phyloP scores from a whole-genome alignment of 257 asterid species.

The Lycium ferocissimum region DNA sequence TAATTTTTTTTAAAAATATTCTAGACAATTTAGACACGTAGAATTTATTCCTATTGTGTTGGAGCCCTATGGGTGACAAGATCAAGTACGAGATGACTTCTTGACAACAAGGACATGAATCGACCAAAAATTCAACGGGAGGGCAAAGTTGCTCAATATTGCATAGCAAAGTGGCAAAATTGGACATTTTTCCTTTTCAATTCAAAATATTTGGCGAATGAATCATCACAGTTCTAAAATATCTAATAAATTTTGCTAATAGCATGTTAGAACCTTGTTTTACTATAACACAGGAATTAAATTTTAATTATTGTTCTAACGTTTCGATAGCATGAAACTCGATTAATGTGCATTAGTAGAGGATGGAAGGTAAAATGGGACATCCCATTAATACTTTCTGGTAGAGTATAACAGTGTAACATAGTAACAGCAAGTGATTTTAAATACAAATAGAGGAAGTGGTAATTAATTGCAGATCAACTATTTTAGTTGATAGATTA shows the following conservation, averaged over 20 bases:
- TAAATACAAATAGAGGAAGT: not conserved
- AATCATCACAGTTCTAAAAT: too few species aligned
- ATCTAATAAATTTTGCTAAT: too few species aligned
- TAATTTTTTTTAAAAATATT: too few species aligned
- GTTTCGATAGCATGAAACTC: not conserved
- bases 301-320: not conserved
- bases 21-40: not conserved
- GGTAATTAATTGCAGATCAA: not conserved
- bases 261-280: not conserved
- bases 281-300: not conserved
- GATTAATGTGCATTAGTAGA: not conserved
- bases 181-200: too few species aligned
- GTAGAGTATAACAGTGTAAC: too few species aligned
- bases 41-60: too few species aligned
- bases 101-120: not conserved
- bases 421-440: not conserved
- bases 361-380: not conserved
- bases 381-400: too few species aligned
- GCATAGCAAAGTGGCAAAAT: not conserved
- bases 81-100: too few species aligned
- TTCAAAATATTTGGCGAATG: too few species aligned
- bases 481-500: not conserved
- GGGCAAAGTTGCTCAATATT: not conserved
- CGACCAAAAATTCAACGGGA: not conserved
- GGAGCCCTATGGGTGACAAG: not conserved